phyloP scores from a whole-genome alignment of 768 basidiomycete species.

The Tylopilus subfusipes region DNA sequence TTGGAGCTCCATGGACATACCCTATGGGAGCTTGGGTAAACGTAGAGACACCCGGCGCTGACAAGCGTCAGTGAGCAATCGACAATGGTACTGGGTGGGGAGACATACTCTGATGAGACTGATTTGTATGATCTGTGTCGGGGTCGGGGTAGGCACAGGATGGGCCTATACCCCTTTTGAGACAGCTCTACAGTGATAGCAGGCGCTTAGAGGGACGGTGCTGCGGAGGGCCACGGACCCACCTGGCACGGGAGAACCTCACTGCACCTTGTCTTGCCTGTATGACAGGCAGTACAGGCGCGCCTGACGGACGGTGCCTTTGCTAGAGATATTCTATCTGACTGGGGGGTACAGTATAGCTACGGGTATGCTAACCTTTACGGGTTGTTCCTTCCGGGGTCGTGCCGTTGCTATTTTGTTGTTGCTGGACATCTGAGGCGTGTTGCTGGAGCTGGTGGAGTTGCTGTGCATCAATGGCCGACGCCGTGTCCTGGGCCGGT shows the following conservation, averaged over 20 bases:
- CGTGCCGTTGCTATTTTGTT: conserved; percentile 24
- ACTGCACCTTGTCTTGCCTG: conserved; percentile 80
- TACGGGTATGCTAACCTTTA: conserved; percentile 52
- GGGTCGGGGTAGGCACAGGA: conserved; percentile 78
- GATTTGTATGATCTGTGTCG: conserved; percentile 49
- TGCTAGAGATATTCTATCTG: conserved; percentile 39
- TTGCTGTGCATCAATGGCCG: conserved; percentile 56
- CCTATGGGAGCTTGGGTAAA: conserved; percentile 38
- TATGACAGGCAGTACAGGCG: conserved; percentile 77
- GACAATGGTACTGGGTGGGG: conserved; percentile 1
- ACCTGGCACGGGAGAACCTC: conserved; percentile 83
- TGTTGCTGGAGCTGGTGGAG: conserved; percentile 41
- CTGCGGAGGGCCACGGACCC: conserved; percentile 11
- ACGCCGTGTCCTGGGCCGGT: conserved; percentile 63
- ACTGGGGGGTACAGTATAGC: conserved; percentile 8
- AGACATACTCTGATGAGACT: conserved; percentile 28
- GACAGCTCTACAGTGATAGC: conserved; percentile 55
- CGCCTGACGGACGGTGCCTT: conserved; percentile 80
- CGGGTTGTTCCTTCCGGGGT: conserved; percentile 38
- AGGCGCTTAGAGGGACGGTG: conserved; percentile 8
- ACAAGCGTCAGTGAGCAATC: conserved; percentile 5
- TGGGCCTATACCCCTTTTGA: conserved; percentile 73
- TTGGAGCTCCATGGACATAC: conserved; percentile 40
- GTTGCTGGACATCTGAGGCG: conserved; percentile 35
- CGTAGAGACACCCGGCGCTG: conserved; percentile 36